These are phyloP conservation scores for Suillus lakei DNA, from an alignment of 768 basidiomycete genomes.

Conservation along the genomic window DNA sequence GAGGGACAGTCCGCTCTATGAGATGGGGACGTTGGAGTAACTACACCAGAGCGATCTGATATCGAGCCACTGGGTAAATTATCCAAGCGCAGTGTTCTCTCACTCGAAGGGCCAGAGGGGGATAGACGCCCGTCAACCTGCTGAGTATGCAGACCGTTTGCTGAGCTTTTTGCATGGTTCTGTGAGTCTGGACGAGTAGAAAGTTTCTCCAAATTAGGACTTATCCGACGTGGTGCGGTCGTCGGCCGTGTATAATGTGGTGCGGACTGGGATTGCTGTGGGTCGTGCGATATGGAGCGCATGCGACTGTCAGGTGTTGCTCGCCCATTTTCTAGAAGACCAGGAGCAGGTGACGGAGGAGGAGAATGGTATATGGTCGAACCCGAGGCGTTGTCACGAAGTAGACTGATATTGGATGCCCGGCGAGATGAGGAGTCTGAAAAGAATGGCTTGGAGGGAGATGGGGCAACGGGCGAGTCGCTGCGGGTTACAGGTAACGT, in stretches of 20 bases:
- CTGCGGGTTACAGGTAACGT: slow-evolving; percentile 27
- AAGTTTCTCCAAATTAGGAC: slow-evolving; percentile 39
- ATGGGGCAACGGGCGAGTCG: slow-evolving; percentile 28
- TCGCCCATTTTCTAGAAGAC: slow-evolving; percentile 31
- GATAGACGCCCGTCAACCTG: slow-evolving; percentile 17
- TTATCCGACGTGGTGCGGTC: slow-evolving; percentile 28
- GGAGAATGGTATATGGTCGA: slow-evolving; percentile 40
- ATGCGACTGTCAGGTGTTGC: slow-evolving; percentile 46
- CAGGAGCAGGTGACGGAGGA: slow-evolving; percentile 42
- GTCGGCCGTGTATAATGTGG: slow-evolving; percentile 5
- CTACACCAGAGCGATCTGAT: slow-evolving; percentile 26
- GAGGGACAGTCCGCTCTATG: slow-evolving; percentile 74
- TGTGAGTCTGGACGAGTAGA: slow-evolving; percentile 40
- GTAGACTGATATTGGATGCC: slow-evolving; percentile 28
- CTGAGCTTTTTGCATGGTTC: slow-evolving; percentile 11
- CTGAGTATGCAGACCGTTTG: slow-evolving; percentile 9
- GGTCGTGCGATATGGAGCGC: slow-evolving; percentile 41
- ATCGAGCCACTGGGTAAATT: slow-evolving; percentile 22
- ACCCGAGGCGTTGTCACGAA: slow-evolving; percentile 32
- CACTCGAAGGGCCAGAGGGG: slow-evolving; percentile 10
- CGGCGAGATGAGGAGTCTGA: slow-evolving; percentile 21
- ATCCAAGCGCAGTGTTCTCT: slow-evolving; percentile 22
- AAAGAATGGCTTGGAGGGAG: slow-evolving; percentile 20
- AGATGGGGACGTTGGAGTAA: slow-evolving; percentile 58
- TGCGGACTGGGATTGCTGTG: slow-evolving; percentile 12